Percentiles rank a stretch among this genome's conserved stretches.
Conservation (phyloP, 2,329 filamentous ascomycete species). For the Botrytis tulipae region DNA sequence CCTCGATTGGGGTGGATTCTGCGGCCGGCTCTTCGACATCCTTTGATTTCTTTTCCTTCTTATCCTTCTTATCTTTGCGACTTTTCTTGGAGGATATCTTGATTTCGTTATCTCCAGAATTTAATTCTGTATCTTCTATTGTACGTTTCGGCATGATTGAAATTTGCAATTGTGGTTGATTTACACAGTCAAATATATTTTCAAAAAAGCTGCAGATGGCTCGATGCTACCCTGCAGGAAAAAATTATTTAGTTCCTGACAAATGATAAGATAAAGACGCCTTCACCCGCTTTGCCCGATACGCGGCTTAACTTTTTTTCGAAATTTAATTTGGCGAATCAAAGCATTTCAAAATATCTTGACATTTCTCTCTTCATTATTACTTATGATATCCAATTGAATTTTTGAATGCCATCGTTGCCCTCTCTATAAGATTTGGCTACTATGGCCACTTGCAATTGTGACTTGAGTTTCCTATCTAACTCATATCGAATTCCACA, state of each 20-base stretch:
- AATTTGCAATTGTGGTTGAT: slow-evolving; percentile 14
- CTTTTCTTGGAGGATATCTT: slow-evolving; percentile 34
- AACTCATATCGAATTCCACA: neutral
- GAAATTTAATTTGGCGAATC: neutral
- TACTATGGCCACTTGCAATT: neutral
- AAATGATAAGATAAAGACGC: slow-evolving; percentile 15
- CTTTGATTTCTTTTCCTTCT: slow-evolving; percentile 29
- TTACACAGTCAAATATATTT: neutral
- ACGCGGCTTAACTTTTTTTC: neutral
- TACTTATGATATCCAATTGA: neutral
- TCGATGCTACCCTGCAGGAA: slow-evolving; percentile 15
- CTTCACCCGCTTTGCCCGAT: neutral
- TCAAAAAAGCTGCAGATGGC: neutral
- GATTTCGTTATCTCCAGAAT: slow-evolving; percentile 22
- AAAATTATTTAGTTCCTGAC: slow-evolving; percentile 5
- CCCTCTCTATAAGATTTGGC: neutral
- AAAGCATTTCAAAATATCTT: neutral
- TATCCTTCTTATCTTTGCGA: slow-evolving; percentile 31
- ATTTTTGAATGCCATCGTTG: neutral
- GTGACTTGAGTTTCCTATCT: neutral
- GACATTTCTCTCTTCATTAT: neutral
- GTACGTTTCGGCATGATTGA: slow-evolving; percentile 37
- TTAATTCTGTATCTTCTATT: slow-evolving; percentile 35
- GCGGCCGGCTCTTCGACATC: slow-evolving; percentile 24
- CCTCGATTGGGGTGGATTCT: slow-evolving; percentile 21